phyloP scores from a whole-genome alignment of 1,284 basidiomycete species.

The Melampsora larici-populina region DNA sequence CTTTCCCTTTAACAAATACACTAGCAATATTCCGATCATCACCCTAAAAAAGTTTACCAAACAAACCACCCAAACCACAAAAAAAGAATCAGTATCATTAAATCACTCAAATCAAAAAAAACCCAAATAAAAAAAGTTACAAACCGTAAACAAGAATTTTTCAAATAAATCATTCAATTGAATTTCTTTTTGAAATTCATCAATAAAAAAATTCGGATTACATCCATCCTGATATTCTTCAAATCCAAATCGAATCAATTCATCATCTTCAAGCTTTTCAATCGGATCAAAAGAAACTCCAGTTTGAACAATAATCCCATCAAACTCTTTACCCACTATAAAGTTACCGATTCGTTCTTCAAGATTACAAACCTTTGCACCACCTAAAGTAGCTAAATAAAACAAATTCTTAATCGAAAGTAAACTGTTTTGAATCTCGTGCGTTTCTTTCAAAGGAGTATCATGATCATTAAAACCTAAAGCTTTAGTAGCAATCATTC shows the following conservation, averaged over 20 bases:
- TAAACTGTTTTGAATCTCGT: conserved; percentile 55
- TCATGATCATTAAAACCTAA: conserved; percentile 55
- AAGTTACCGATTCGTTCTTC: conserved; percentile 74
- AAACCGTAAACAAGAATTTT: conserved; percentile 51
- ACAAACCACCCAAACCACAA: background rate
- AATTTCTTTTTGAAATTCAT: conserved; percentile 57
- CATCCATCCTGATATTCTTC: conserved; percentile 4
- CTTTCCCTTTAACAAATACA: conserved; percentile 78
- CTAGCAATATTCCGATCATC: conserved; percentile 80
- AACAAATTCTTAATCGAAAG: conserved; percentile 73
- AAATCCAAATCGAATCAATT: conserved; percentile 3
- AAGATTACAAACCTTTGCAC: conserved; percentile 77
- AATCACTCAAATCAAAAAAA: conserved; percentile 63
- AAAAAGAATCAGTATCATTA: conserved; percentile 51
- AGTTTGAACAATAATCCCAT: conserved; percentile 72
- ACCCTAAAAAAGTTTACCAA: conserved; percentile 39
- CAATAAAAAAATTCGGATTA: conserved; percentile 39
- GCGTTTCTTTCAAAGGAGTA: too few relatives aligned
- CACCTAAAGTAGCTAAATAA: conserved; percentile 86
- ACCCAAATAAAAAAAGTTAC: conserved; percentile 45
- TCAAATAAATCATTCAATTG: conserved; percentile 50
- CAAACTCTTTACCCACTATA: conserved; percentile 76
- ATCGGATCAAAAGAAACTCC: conserved; percentile 55
- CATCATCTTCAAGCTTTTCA: conserved; percentile 43
- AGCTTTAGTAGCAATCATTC: conserved; percentile 77